Evolutionary conservation across 2,329 filamentous ascomycete genomes (phyloP).

Genomic region (Nemania serpens): DNA sequence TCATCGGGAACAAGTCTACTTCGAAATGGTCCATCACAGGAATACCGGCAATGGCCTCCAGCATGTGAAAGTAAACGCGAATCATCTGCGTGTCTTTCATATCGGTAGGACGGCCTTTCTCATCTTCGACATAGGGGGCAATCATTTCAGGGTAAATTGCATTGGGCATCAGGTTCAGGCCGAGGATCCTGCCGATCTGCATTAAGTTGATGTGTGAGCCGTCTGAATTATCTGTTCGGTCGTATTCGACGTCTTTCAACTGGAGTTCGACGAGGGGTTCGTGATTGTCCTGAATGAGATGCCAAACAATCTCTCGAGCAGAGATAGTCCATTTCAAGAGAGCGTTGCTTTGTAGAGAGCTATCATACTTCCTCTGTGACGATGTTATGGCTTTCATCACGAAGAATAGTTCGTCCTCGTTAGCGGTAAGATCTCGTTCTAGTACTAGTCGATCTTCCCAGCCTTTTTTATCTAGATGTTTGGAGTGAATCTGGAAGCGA

Average conservation of each 20-base stretch:
- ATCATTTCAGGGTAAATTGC: conserved; percentile 97
- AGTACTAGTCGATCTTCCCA: conserved; percentile 91
- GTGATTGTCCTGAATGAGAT: conserved; percentile 84
- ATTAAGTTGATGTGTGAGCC: conserved; percentile 94
- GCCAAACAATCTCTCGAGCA: conserved; percentile 96
- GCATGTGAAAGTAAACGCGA: conserved; percentile 95
- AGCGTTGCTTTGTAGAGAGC: conserved; percentile 73
- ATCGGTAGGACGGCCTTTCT: conserved; percentile 56
- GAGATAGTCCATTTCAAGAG: conserved; percentile 90
- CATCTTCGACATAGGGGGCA: conserved; percentile 78
- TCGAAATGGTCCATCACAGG: conserved; percentile 97
- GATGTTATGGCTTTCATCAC: conserved; percentile 99
- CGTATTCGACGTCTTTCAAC: conserved; percentile 86
- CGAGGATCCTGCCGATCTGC: conserved; percentile 84
- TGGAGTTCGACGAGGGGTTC: conserved; percentile 93
- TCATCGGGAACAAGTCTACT: conserved; percentile 89
- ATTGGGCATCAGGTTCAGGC: conserved; percentile 86
- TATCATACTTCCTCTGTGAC: conserved; percentile 84
- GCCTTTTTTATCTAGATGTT: conserved; percentile 82
- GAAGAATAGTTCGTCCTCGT: conserved; percentile 98
- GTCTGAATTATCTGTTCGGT: conserved; percentile 95
- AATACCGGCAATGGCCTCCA: conserved; percentile 96
- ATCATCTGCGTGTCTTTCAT: conserved; percentile 80
- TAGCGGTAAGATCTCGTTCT: conserved; percentile 84
- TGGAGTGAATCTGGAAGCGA: conserved; percentile 91